A percentile compares a stretch with the other conserved stretches of the same genome.
Evolutionary conservation across 257 asterid genomes (phyloP).

Genomic region (Solanum habrochaites): DNA sequence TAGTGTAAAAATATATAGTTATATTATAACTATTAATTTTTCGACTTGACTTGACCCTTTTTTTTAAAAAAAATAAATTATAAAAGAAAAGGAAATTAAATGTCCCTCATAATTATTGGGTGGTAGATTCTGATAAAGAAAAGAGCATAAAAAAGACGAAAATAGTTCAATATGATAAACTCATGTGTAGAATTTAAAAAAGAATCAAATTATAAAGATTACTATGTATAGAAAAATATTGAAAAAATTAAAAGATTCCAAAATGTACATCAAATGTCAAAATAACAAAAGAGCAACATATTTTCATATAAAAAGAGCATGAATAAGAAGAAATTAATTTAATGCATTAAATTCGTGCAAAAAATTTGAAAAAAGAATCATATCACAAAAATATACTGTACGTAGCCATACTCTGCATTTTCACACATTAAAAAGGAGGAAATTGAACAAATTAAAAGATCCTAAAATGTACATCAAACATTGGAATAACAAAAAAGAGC

Average conservation of each 20-base stretch:
- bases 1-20: background rate
- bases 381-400: no score
- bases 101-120: background rate
- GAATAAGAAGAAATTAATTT: fast-evolving
- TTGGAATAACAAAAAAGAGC: background rate
- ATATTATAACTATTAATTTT: background rate
- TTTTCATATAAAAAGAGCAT: background rate
- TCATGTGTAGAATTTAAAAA: background rate
- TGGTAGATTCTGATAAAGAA: background rate
- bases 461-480: background rate
- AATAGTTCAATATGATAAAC: no score
- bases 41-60: background rate
- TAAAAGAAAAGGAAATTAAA: no score
- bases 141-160: background rate
- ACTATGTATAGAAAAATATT: no score
- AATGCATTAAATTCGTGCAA: background rate
- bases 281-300: background rate
- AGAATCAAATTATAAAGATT: background rate
- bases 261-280: background rate
- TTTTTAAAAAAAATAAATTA: background rate
- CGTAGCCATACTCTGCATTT: no score
- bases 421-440: background rate
- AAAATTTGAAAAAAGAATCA: background rate
- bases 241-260: background rate
- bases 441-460: background rate